phyloP scores from a whole-genome alignment of 371 early-diverging fungal genomes.

The Syncephalastrum contaminatum region DNA sequence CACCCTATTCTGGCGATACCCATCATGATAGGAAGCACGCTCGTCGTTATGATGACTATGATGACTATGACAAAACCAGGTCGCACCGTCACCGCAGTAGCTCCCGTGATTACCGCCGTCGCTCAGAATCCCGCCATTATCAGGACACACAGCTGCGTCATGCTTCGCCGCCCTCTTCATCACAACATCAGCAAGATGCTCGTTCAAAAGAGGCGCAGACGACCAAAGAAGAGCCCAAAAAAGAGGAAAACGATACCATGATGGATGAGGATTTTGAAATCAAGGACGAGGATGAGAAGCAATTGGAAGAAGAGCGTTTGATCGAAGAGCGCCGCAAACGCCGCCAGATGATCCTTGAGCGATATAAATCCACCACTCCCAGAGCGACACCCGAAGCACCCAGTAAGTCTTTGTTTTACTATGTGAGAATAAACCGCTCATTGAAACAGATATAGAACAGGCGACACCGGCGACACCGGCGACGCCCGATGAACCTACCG shows the following conservation, averaged over 20 bases:
- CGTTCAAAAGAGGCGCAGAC: too few relatives aligned
- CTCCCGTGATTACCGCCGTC: too few relatives aligned
- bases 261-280: constrained; percentile 33
- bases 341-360: constrained; percentile 66
- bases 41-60: too few relatives aligned
- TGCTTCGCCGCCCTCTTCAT: too few relatives aligned
- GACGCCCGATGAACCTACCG: constrained; percentile 16
- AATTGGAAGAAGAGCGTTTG: constrained; percentile 62
- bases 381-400: constrained; percentile 14
- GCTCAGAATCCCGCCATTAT: too few relatives aligned
- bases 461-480: not conserved
- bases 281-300: constrained; percentile 51
- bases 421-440: not conserved
- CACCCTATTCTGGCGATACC: constrained; percentile 13
- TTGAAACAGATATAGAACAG: not conserved
- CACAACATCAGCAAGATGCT: too few relatives aligned
- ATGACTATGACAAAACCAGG: too few relatives aligned
- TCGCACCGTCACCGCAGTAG: too few relatives aligned
- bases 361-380: constrained; percentile 46
- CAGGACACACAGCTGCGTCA: too few relatives aligned
- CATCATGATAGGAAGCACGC: constrained; percentile 3
- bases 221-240: too few relatives aligned
- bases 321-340: constrained; percentile 80
- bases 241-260: too few relatives aligned
- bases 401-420: constrained; percentile 2